These are phyloP conservation scores for Obelidium mucronatum DNA, from an alignment of 192 early-diverging fungal species.

Conservation along the genomic window DNA sequence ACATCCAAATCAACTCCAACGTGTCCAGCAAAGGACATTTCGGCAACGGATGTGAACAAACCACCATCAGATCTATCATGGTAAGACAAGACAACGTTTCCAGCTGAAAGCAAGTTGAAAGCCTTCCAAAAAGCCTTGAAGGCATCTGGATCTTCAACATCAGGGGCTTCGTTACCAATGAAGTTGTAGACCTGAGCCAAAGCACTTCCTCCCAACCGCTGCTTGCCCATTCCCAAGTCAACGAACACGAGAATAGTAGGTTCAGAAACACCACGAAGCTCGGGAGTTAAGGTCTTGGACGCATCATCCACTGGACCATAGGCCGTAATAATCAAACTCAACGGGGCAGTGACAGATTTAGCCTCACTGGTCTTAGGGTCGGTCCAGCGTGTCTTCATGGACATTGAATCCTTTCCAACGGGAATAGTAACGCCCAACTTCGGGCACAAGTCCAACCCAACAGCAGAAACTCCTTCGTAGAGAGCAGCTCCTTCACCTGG, in stretches of 20 bases:
- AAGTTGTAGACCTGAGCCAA: slow-evolving; percentile 93
- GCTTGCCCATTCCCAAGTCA: slow-evolving; percentile 83
- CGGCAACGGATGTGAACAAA: slow-evolving; percentile 86
- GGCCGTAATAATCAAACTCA: slow-evolving; percentile 92
- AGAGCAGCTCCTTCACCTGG: slow-evolving; percentile 91
- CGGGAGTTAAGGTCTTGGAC: slow-evolving; percentile 89
- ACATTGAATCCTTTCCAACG: slow-evolving; percentile 99
- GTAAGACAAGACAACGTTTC: slow-evolving; percentile 84
- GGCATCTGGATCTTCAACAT: slow-evolving; percentile 76
- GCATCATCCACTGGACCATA: slow-evolving; percentile 90
- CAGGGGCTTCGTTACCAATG: slow-evolving; percentile 83
- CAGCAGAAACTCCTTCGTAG: slow-evolving; percentile 91
- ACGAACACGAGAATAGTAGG: slow-evolving; percentile 80
- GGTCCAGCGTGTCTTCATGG: slow-evolving; percentile 96
- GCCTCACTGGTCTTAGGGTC: slow-evolving; percentile 50
- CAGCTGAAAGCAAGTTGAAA: slow-evolving; percentile 47
- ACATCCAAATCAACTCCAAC: slow-evolving; percentile 80
- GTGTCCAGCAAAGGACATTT: slow-evolving; percentile 98
- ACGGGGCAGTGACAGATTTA: slow-evolving; percentile 81
- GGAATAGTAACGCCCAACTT: slow-evolving; percentile 92
- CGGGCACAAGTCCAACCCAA: slow-evolving; percentile 94
- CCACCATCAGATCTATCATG: slow-evolving; percentile 99
- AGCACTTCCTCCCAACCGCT: slow-evolving; percentile 92
- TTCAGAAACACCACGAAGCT: slow-evolving; percentile 64
- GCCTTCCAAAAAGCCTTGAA: slow-evolving; percentile 83